Base-by-base conservation (phyloP, 139 green algal species). In the Asterochloris erici region DNA sequence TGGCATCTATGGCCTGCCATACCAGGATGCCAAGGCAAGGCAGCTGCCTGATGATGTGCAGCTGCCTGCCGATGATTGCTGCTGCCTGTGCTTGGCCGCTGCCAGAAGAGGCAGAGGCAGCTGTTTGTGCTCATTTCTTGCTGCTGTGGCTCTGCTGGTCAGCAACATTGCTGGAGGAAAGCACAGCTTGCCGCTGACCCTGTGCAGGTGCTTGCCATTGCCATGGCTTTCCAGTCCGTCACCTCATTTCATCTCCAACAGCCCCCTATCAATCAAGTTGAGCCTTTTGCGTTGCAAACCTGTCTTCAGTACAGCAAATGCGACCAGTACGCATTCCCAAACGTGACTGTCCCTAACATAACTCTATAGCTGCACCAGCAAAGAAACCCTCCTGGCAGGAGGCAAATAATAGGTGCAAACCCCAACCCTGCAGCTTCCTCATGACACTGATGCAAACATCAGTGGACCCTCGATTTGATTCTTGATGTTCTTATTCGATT, bases 251-350 rank as follows among this genome's bases (percentile, higher is more conserved):
- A 87, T 26, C 81, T 87, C 17, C 63, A 77, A 63, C 73, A 64
- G n/a, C 84, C 84, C 4, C 84, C 84, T 47, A 81, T 87, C 21
- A 63, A 87, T 29, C 62, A 79, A n/a, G 84, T 87, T 9, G 84
- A 87, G 73, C 69, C 77, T 10, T 21, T 28, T 16, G 62, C 85
- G 21, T 28, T 83, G 23, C 21, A 78, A 15, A 23, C 68, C 12
- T 87, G 84, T 64, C 71, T 87, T 29, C 84, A 84, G 13, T 86
- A 85, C 63, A 87, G 84, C 74, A 73, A 75, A 11, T 87, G 84
- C 47, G 76, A 54, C 38, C 38, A 54, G 38, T 54, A 54, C 38
- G 38, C 38, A 54, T 54, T 54, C 38, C 38, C 38, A 54, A 54
- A 54, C 38, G 38, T 54, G 38, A 54, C 38, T 2, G 38, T 54